A percentile compares a stretch with the other conserved stretches of the same genome.
Evolutionary conservation across 2,329 filamentous ascomycete species (phyloP).

Genomic region (Beauveria sp.): DNA sequence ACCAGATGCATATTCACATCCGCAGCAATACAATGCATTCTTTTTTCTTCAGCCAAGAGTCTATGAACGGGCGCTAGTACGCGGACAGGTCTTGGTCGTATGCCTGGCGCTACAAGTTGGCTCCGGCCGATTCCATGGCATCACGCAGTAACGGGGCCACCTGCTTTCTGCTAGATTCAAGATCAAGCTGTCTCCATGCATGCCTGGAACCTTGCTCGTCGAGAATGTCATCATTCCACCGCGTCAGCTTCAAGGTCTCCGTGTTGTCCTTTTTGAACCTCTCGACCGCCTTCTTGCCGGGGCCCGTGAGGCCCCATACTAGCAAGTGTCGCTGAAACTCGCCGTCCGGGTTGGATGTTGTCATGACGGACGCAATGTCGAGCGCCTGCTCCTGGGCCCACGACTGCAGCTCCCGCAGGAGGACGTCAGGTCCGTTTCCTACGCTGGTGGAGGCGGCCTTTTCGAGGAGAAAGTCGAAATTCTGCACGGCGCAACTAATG

Average conservation of each 20-base stretch:
- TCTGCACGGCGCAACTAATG: slow-evolving; percentile 57
- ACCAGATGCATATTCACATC: not conserved
- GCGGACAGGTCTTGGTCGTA: not conserved
- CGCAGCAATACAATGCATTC: not conserved
- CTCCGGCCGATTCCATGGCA: slow-evolving; percentile 31
- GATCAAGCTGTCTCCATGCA: slow-evolving; percentile 59
- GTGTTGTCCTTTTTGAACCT: slow-evolving; percentile 42
- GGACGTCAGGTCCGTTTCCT: slow-evolving; percentile 17
- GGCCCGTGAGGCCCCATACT: slow-evolving; percentile 51
- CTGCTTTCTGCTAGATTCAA: slow-evolving; percentile 59
- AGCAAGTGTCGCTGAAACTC: slow-evolving; percentile 60
- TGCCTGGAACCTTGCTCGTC: slow-evolving; percentile 42
- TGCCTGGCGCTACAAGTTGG: slow-evolving; percentile 10
- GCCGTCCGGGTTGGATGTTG: slow-evolving; percentile 47
- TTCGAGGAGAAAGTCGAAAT: slow-evolving; percentile 50
- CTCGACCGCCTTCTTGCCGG: slow-evolving; percentile 41
- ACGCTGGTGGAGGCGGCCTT: slow-evolving; percentile 37
- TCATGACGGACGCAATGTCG: slow-evolving; percentile 63
- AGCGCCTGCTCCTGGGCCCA: slow-evolving; percentile 52
- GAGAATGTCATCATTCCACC: slow-evolving; percentile 42
- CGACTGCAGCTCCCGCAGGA: slow-evolving; percentile 39
- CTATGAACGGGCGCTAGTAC: not conserved
- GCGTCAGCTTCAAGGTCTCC: slow-evolving; percentile 46
- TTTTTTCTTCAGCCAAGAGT: not conserved
- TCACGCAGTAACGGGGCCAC: slow-evolving; percentile 60